Evolutionary conservation across 1,284 basidiomycete species (phyloP), one percentile per base, ranked within the genome.

Genomic region (Butyriboletus appendiculatus): DNA sequence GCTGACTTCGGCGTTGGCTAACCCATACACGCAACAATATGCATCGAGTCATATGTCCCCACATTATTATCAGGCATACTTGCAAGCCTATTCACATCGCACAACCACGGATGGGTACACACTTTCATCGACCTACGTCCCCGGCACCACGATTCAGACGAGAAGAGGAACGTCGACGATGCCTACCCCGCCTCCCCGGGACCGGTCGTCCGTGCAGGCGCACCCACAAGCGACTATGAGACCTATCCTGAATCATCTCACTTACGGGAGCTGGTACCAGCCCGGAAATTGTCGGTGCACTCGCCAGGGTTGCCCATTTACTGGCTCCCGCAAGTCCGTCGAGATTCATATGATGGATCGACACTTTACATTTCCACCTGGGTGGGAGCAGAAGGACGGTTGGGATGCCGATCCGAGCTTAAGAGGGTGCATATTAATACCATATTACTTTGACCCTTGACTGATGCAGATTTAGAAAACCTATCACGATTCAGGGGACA

Each of bases 341-440:
- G 86, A 92, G 67, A 78, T 81, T 20, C 94, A 96, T 68, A 91
- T 88, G 81, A 94, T 94, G 84, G 94, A 96, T 67, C 78, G 93
- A 20, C 94, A 96, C 71, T 75, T 96, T 46, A 86, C 95, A 47
- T 94, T 86, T 62, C 89, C 90, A 16, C 79, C 81, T 41, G 88
- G 84, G 20, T 90, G 89, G 83, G 80, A 90, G 48, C 81, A 85
- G 54, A 78, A 80, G 59, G 80, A 75, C 56, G 85, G 85, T 45
- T 89, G 88, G 84, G 90, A 92, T 65, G 81, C 87, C 5, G 88
- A 90, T 69, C 88, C 85, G 18, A 86, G 82, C 71, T 73, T 89
- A 53, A 88, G 81, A 73, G 86, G 87, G 89, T 88, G 61, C 55
- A 71, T 53, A 7, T 10, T 10, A 28, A 32, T 50, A 12, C 15